These are phyloP conservation scores for Aspergillus sp. DNA, from an alignment of 2,329 filamentous ascomycete species.

Conservation along the genomic window DNA sequence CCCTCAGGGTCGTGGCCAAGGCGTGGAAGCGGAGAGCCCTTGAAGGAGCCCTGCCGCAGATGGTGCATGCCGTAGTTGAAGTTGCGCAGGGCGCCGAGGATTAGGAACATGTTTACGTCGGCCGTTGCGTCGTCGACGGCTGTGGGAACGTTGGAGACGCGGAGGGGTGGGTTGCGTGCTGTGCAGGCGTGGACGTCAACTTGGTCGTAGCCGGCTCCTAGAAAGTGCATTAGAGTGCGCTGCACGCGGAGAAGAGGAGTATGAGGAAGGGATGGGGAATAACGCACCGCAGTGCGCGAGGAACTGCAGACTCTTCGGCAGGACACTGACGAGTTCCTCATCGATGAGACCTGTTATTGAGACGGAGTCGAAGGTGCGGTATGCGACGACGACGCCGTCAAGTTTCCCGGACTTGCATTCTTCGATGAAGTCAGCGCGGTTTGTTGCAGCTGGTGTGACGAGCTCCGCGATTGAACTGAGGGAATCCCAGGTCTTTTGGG, in stretches of 20 bases:
- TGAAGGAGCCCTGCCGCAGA: conserved; percentile 71
- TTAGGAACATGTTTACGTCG: conserved; percentile 78
- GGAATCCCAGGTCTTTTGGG: conserved; percentile 66
- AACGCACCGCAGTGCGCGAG: conserved; percentile 45
- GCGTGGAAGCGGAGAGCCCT: conserved; percentile 57
- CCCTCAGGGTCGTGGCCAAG: conserved; percentile 78
- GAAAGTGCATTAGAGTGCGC: neutral
- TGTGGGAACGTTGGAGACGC: conserved; percentile 79
- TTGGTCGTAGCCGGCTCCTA: conserved; percentile 84
- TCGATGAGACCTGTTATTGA: conserved; percentile 71
- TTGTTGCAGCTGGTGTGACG: conserved; percentile 63
- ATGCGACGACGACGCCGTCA: conserved; percentile 68
- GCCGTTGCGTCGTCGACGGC: conserved; percentile 83
- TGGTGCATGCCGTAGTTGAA: conserved; percentile 69
- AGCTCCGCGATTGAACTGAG: conserved; percentile 69
- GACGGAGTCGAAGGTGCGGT: conserved; percentile 71
- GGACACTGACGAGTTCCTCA: conserved; percentile 65
- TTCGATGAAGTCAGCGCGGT: conserved; percentile 68
- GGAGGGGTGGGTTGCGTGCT: conserved; percentile 60
- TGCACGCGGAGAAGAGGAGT: neutral
- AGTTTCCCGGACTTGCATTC: conserved; percentile 69
- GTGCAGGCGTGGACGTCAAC: conserved; percentile 75
- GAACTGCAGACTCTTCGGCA: conserved; percentile 45
- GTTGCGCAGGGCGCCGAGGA: conserved; percentile 77
- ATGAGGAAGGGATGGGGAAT: neutral